Base-by-base conservation (phyloP, 1,284 basidiomycete species). In the Rhodotorula sp. region DNA sequence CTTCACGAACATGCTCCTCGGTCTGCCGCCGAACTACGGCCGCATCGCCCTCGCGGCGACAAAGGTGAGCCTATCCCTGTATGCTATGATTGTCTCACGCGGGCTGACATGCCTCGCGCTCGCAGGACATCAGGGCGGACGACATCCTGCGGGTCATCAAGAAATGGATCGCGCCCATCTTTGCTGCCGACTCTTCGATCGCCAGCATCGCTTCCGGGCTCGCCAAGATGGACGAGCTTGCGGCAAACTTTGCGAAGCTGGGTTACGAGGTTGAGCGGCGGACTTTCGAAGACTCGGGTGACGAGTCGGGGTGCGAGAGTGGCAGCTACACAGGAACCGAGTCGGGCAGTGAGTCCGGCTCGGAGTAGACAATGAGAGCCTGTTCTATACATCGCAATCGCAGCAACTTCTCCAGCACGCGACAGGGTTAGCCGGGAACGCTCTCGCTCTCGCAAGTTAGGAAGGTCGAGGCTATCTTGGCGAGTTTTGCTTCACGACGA, bases 161-260 rank as follows among this genome's bases (percentile, higher is more conserved):
- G 73, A 88, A 85, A 75, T 89, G 96, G 81, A 87, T 97, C 81
- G 80, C 94, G 49, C 92, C 94, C 0, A 82, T 99, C 61, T 99
- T 99, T 81, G 86, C 90, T 73, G 79, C 94, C 0, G 82, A 84
- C 6, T 86, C 87, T 0, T 92, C 92, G 4, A 85, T 93, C 32
- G 90, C 88, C 0, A 88, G 92, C 24, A 88, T 93, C 10, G 89
- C 93, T 10, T 90, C 91, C 29, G 87, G 92, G 13, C 88, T 91
- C 27, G 86, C 88, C 17, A 94, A 94, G 79, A 85, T 87, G 0
- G 87, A 89, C 36, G 86, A 89, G 73, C 89, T 95, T 64, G 84
- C 84, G 39, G 82, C 85, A 55, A 86, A 86, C 24, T 83, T 98
- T 66, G 81, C 81, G 48, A 81, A 82, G 58, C 81, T 84, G 30